A percentile compares a stretch with the other conserved stretches of the same genome.
Evolutionary conservation across 106 monocot species (phyloP).

Genomic region (Dendrobium nobile): DNA sequence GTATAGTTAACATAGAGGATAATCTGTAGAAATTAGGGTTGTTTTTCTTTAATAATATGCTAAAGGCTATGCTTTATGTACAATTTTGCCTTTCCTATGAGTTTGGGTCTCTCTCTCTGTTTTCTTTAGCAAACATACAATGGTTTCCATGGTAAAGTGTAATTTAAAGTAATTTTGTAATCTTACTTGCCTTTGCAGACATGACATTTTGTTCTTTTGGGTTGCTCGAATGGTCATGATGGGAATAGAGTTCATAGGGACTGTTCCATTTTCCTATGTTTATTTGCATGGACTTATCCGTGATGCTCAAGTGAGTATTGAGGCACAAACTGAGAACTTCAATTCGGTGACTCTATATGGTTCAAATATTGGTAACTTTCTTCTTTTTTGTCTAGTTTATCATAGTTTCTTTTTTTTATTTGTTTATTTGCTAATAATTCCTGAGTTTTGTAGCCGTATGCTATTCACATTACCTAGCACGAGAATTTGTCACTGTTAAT

Average conservation of each 20-base stretch:
- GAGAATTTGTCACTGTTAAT: background rate
- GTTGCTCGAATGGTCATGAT: constrained; percentile 99
- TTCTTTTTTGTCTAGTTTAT: background rate
- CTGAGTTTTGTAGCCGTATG: background rate
- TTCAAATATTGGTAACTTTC: background rate
- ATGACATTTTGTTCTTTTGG: constrained; percentile 99
- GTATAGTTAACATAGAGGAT: too few species aligned
- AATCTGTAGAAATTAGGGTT: too few species aligned
- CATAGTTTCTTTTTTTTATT: background rate
- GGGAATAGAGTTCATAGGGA: constrained; percentile 96
- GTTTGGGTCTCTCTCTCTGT: background rate
- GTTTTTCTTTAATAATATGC: background rate
- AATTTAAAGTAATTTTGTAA: background rate
- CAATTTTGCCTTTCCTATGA: background rate
- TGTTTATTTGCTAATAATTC: background rate
- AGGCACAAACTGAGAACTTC: background rate
- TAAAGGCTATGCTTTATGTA: background rate
- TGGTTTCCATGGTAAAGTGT: background rate
- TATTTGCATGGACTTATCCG: constrained; percentile 98
- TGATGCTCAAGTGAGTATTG: constrained; percentile 66
- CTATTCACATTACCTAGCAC: background rate
- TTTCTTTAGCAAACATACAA: background rate
- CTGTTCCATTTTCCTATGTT: constrained; percentile 86
- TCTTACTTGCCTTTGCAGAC: constrained; percentile 38
- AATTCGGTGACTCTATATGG: background rate